phyloP scores from a whole-genome alignment of 2,329 filamentous ascomycete genomes.

The Fusarium sp. region DNA sequence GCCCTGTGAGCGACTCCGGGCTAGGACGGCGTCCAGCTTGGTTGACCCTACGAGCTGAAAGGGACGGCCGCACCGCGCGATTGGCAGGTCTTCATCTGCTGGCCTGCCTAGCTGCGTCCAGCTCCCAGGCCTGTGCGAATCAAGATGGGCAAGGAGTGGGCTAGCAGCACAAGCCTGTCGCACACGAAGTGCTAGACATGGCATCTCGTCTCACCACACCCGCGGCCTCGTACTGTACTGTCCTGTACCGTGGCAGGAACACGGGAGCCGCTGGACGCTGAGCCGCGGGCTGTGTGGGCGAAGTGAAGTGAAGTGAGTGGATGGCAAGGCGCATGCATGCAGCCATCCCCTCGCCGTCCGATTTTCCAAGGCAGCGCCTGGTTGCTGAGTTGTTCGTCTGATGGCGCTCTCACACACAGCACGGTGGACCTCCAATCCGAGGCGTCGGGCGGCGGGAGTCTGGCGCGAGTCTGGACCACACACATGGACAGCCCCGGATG shows the following conservation, averaged over 20 bases:
- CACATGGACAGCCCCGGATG: conserved; percentile 41
- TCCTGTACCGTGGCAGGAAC: conserved; percentile 30
- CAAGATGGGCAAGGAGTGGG: conserved; percentile 15
- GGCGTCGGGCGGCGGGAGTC: conserved; percentile 26
- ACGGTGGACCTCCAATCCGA: conserved; percentile 27
- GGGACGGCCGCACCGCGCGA: conserved; percentile 27
- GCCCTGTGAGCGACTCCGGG: conserved; percentile 33
- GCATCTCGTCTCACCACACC: conserved; percentile 38
- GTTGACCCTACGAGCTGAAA: conserved; percentile 34
- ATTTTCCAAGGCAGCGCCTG: neutral
- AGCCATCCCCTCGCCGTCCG: neutral
- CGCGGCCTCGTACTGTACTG: conserved; percentile 4
- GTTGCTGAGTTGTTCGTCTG: conserved; percentile 9
- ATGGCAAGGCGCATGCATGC: conserved; percentile 6
- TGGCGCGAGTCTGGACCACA: conserved; percentile 35
- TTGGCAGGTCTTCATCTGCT: conserved; percentile 30
- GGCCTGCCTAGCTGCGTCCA: conserved; percentile 36
- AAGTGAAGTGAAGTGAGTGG: neutral
- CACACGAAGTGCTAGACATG: conserved; percentile 25
- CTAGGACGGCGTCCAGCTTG: conserved; percentile 19
- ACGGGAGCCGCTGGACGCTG: conserved; percentile 10
- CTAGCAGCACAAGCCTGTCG: conserved; percentile 36
- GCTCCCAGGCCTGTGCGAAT: conserved; percentile 37
- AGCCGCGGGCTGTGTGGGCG: neutral
- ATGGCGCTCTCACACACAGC: conserved; percentile 16